Evolutionary conservation across 2,329 filamentous ascomycete genomes (phyloP).

Genomic region (Phialophora macrospora): DNA sequence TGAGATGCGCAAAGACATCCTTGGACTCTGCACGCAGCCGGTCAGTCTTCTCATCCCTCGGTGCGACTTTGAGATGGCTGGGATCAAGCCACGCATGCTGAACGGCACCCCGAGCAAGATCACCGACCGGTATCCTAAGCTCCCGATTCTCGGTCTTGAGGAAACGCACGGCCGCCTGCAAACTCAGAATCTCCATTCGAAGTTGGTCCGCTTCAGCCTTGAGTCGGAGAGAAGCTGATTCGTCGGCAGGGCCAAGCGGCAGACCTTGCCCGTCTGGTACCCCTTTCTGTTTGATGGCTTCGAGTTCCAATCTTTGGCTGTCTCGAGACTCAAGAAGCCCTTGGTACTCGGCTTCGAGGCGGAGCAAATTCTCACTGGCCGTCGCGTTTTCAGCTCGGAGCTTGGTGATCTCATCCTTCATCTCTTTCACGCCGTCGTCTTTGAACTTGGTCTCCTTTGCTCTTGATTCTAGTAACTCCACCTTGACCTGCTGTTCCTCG

Average conservation of each 20-base stretch:
- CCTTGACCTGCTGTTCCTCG: slow-evolving; percentile 70
- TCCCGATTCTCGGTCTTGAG: slow-evolving; percentile 53
- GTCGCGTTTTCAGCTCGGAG: slow-evolving; percentile 45
- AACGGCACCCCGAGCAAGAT: slow-evolving; percentile 35
- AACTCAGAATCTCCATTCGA: slow-evolving; percentile 47
- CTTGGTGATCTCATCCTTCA: slow-evolving; percentile 50
- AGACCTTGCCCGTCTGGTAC: slow-evolving; percentile 46
- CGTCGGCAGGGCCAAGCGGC: slow-evolving; percentile 44
- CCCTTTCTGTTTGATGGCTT: slow-evolving; percentile 51
- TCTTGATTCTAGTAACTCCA: slow-evolving; percentile 86
- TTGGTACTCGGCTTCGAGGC: slow-evolving; percentile 47
- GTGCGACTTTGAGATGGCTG: slow-evolving; percentile 24
- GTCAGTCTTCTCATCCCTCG: slow-evolving; percentile 32
- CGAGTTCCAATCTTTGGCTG: slow-evolving; percentile 49
- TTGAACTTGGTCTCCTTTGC: slow-evolving; percentile 84
- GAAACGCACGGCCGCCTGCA: slow-evolving; percentile 54
- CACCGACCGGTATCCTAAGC: slow-evolving; percentile 32
- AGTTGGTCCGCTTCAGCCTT: slow-evolving; percentile 35
- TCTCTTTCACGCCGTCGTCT: slow-evolving; percentile 58
- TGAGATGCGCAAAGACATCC: slow-evolving; percentile 50
- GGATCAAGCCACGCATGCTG: slow-evolving; percentile 52
- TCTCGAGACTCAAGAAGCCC: slow-evolving; percentile 48
- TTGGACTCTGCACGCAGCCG: slow-evolving; percentile 49
- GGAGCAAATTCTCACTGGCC: slow-evolving; percentile 43
- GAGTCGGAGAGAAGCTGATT: slow-evolving; percentile 47